Conservation (phyloP, 768 basidiomycete species). For the Podaxis sp. region DNA sequence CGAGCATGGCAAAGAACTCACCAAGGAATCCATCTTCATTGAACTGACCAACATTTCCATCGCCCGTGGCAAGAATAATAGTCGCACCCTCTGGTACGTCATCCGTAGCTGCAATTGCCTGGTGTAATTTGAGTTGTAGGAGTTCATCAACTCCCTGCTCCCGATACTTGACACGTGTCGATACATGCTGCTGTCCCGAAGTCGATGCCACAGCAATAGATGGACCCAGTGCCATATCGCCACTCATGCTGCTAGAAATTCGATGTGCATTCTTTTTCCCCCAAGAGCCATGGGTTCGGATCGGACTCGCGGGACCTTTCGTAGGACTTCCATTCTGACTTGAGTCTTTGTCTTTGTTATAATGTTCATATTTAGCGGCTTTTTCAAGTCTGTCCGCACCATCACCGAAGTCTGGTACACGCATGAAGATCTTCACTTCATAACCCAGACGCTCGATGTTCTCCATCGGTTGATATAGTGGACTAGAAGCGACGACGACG, state of each 20-base stretch:
- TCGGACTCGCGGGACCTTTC: constrained; percentile 6
- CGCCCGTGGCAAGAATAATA: constrained; percentile 91
- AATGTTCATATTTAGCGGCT: background rate
- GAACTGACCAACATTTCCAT: constrained; percentile 90
- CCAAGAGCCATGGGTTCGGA: background rate
- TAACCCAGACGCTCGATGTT: constrained; percentile 72
- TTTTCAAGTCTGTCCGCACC: constrained; percentile 15
- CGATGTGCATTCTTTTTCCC: constrained; percentile 21
- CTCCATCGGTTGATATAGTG: constrained; percentile 82
- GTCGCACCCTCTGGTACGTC: constrained; percentile 66
- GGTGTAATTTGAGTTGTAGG: constrained; percentile 88
- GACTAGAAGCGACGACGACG: constrained; percentile 79
- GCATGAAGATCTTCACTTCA: constrained; percentile 65
- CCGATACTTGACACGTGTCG: constrained; percentile 58
- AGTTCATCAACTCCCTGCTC: constrained; percentile 97
- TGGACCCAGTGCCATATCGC: constrained; percentile 27
- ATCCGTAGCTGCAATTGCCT: constrained; percentile 74
- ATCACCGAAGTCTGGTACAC: constrained; percentile 64
- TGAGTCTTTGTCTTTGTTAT: constrained; percentile 22
- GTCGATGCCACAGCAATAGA: constrained; percentile 16
- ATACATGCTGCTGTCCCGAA: constrained; percentile 21
- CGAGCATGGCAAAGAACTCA: constrained; percentile 15
- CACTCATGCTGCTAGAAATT: constrained; percentile 26
- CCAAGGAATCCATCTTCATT: constrained; percentile 90
- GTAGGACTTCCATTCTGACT: constrained; percentile 15